Evolutionary conservation across 2,329 filamentous ascomycete species (phyloP).

Genomic region (Fusarium oxysporum): DNA sequence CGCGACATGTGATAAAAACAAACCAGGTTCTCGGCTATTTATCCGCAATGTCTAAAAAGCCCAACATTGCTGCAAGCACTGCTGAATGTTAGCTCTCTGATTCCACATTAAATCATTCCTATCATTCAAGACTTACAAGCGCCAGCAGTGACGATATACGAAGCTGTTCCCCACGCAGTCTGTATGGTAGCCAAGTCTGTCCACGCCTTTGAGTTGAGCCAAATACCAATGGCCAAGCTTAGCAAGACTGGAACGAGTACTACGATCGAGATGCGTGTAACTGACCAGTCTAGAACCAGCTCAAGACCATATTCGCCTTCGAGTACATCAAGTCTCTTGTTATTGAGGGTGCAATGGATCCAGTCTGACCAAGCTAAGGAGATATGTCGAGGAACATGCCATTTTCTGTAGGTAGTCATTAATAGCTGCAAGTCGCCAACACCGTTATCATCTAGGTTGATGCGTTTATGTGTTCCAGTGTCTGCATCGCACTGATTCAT

Average conservation of each 20-base stretch:
- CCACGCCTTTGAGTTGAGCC: neutral
- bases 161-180: neutral
- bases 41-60: neutral
- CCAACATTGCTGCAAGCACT: neutral
- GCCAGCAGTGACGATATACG: neutral
- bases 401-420: accelerated
- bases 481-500: neutral
- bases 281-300: neutral
- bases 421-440: neutral
- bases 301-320: neutral
- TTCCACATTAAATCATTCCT: too few relatives aligned
- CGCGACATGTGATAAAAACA: neutral
- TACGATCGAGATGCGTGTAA: neutral
- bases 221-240: neutral
- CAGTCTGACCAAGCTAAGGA: neutral
- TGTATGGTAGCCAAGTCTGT: neutral
- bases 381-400: neutral
- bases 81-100: neutral
- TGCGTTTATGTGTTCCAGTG: accelerated
- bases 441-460: neutral
- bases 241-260: neutral
- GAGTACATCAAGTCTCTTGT: accelerated
- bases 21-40: neutral
- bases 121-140: neutral
- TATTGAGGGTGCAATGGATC: neutral